phyloP scores from a whole-genome alignment of 768 basidiomycete genomes.

The Trametes maxima region DNA sequence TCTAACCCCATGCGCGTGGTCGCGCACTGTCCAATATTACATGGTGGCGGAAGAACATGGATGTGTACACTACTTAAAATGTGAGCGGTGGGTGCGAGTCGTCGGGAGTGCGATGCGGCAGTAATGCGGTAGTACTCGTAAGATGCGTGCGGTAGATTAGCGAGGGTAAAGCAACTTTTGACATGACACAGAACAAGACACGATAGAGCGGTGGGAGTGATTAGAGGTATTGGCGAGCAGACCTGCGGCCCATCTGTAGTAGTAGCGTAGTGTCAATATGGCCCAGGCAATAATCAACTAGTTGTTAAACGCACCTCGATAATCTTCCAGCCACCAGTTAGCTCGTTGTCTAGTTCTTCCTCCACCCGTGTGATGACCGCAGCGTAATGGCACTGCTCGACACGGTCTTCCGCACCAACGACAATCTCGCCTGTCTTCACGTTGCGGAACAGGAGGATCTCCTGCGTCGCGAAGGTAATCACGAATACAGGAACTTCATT shows the following conservation, averaged over 20 bases:
- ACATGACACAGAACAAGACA: not conserved
- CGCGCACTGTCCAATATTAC: constrained; percentile 10
- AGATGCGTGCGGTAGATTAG: constrained; percentile 4
- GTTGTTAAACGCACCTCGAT: constrained; percentile 69
- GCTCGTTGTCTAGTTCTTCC: constrained; percentile 86
- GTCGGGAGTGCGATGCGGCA: not conserved
- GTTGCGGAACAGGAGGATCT: constrained; percentile 89
- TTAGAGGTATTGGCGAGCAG: constrained; percentile 52
- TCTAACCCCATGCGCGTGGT: not conserved
- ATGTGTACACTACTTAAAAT: constrained; percentile 15
- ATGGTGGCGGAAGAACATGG: constrained; percentile 3
- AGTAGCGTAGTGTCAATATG: constrained; percentile 2
- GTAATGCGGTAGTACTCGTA: not conserved
- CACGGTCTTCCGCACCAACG: constrained; percentile 86
- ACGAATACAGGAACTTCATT: constrained; percentile 90
- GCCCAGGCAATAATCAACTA: not conserved
- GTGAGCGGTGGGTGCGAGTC: constrained; percentile 14
- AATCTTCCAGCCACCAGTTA: constrained; percentile 98
- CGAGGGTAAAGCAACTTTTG: constrained; percentile 21
- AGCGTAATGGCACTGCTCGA: constrained; percentile 92
- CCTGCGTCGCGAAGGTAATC: constrained; percentile 91
- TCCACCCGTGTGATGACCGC: constrained; percentile 88
- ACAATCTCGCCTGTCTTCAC: constrained; percentile 84
- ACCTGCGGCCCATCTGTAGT: constrained; percentile 52
- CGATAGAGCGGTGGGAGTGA: not conserved